Evolutionary conservation across 2,329 filamentous ascomycete species (phyloP).

Genomic region (Dendrostoma leiphaemia): DNA sequence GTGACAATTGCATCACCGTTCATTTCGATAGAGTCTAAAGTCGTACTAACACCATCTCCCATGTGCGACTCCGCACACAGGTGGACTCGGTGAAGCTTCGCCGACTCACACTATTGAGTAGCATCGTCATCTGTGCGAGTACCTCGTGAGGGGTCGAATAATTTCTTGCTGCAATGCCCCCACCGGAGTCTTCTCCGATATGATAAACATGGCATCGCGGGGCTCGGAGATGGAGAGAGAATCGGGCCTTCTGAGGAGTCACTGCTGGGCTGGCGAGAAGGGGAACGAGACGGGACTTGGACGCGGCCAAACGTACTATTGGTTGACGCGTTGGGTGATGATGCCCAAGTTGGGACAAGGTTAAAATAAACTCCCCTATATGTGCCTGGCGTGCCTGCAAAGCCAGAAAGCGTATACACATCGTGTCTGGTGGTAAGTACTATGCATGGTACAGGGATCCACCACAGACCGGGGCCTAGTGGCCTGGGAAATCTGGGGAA

Average conservation of each 20-base stretch:
- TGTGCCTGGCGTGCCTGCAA: no score
- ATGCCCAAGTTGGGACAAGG: neutral
- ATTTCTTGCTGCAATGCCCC: neutral
- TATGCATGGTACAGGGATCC: neutral
- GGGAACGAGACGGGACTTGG: neutral
- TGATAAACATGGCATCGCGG: neutral
- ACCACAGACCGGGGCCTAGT: neutral
- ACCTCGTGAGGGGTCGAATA: conserved; percentile 3
- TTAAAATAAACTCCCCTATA: neutral
- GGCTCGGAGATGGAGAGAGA: neutral
- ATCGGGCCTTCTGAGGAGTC: conserved; percentile 15
- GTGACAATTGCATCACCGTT: neutral
- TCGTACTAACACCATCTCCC: neutral
- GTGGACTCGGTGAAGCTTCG: neutral
- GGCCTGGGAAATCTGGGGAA: neutral
- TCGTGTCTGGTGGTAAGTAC: neutral
- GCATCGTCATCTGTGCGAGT: neutral
- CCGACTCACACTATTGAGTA: neutral
- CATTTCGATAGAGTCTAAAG: neutral
- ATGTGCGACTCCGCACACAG: neutral
- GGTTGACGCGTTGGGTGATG: neutral
- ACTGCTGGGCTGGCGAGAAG: neutral
- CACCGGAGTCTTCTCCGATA: neutral
- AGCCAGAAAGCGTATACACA: no score
- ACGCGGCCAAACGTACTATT: no score